Percentiles rank a stretch among this genome's conserved stretches.
Conservation (phyloP, 1,284 basidiomycete species). For the Cryptococcus depauperatus region DNA sequence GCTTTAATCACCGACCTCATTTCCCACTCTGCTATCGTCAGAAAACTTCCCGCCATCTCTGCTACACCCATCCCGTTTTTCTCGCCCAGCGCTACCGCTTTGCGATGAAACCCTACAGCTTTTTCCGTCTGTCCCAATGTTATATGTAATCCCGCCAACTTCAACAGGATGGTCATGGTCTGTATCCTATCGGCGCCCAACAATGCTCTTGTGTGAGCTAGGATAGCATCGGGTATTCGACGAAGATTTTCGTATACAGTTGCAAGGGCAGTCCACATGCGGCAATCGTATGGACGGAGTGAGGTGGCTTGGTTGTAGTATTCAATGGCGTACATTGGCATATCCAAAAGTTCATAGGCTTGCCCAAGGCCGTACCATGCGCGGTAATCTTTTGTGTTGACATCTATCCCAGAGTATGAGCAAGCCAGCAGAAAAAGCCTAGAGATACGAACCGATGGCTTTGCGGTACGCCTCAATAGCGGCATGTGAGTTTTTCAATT, state of each 20-base stretch:
- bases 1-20: slow-evolving; percentile 46
- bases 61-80: slow-evolving; percentile 54
- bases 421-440: background rate
- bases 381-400: slow-evolving; percentile 92
- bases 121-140: slow-evolving; percentile 38
- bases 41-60: slow-evolving; percentile 68
- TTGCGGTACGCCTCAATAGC: slow-evolving; percentile 95
- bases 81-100: slow-evolving; percentile 65
- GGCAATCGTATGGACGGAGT: slow-evolving; percentile 89
- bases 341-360: slow-evolving; percentile 91
- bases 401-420: slow-evolving; percentile 53
- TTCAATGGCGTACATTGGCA: slow-evolving; percentile 91
- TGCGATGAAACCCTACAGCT: slow-evolving; percentile 29
- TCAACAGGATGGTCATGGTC: slow-evolving; percentile 59
- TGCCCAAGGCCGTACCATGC: slow-evolving; percentile 99
- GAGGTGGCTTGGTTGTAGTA: slow-evolving; percentile 96
- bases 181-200: slow-evolving; percentile 75
- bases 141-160: slow-evolving; percentile 64
- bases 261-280: slow-evolving; percentile 92
- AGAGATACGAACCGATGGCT: slow-evolving; percentile 66
- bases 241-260: slow-evolving; percentile 88
- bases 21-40: slow-evolving; percentile 72
- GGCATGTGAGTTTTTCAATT: slow-evolving; percentile 97
- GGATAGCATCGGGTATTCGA: slow-evolving; percentile 72
- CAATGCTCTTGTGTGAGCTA: slow-evolving; percentile 79